phyloP scores from a whole-genome alignment of 441 rosid genomes.

The Gossypium schwendimanii region DNA sequence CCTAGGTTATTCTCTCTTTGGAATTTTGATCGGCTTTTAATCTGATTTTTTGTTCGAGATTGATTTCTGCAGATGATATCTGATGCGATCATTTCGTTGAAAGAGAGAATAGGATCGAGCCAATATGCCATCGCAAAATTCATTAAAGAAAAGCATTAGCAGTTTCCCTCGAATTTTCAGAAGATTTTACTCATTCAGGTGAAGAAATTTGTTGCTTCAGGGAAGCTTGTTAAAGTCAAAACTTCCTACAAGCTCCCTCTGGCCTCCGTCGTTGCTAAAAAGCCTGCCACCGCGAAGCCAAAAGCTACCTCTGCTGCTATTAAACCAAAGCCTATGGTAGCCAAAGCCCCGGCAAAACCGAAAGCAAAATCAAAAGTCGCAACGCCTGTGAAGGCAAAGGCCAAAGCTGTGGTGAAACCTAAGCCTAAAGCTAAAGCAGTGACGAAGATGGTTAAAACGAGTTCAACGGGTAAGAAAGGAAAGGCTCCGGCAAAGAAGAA shows the following conservation, averaged over 20 bases:
- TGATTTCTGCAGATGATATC: slow-evolving; percentile 17
- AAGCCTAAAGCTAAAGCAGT: slow-evolving; percentile 24
- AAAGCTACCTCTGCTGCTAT: neutral
- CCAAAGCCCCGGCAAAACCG: slow-evolving; percentile 11
- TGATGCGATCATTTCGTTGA: slow-evolving; percentile 48
- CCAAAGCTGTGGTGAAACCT: slow-evolving; percentile 19
- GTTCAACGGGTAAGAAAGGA: slow-evolving; percentile 17
- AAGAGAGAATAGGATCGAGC: slow-evolving; percentile 59
- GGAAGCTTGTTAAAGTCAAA: slow-evolving; percentile 55
- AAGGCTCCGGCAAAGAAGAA: slow-evolving; percentile 31
- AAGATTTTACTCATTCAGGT: slow-evolving; percentile 43
- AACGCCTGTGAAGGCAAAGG: slow-evolving; percentile 15
- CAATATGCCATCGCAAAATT: slow-evolving; percentile 58
- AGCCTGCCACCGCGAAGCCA: slow-evolving; percentile 18
- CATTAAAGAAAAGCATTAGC: slow-evolving; percentile 52
- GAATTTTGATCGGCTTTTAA: neutral
- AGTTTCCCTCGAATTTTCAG: slow-evolving; percentile 37
- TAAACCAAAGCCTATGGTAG: slow-evolving; percentile 8
- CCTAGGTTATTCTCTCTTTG: neutral
- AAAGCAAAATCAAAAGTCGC: neutral
- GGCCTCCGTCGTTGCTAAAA: slow-evolving; percentile 7
- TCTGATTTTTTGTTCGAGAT: neutral
- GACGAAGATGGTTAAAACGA: slow-evolving; percentile 22
- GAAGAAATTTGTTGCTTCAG: slow-evolving; percentile 49
- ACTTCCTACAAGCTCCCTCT: slow-evolving; percentile 46